These are phyloP conservation scores for Nakazawaea ambrosiae DNA, from an alignment of 805 yeast genomes.

Conservation along the genomic window DNA sequence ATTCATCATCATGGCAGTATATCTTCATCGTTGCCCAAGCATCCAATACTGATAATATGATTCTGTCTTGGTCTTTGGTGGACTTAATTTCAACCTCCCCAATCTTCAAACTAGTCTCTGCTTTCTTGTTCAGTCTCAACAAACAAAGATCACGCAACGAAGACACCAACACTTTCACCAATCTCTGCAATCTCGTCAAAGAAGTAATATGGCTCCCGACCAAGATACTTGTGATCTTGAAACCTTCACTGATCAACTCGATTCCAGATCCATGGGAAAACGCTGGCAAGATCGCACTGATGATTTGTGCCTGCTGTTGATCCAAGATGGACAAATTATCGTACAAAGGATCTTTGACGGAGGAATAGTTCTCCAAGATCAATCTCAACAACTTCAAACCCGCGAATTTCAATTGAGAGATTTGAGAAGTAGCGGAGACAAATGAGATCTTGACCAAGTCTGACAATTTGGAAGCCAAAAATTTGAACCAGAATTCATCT, in stretches of 20 bases:
- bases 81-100: slow-evolving; percentile 48
- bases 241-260: slow-evolving; percentile 66
- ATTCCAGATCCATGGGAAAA: slow-evolving; percentile 70
- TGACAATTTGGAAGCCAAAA: slow-evolving; percentile 38
- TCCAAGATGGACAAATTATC: slow-evolving; percentile 68
- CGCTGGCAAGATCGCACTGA: slow-evolving; percentile 84
- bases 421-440: slow-evolving; percentile 70
- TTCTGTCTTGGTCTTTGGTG: slow-evolving; percentile 38
- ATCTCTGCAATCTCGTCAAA: slow-evolving; percentile 40
- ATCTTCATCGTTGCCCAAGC: slow-evolving; percentile 66
- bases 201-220: slow-evolving; percentile 54
- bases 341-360: slow-evolving; percentile 62
- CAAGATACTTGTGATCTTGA: slow-evolving; percentile 71
- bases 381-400: slow-evolving; percentile 66
- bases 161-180: slow-evolving; percentile 56
- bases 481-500: slow-evolving; percentile 31
- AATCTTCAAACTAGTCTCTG: slow-evolving; percentile 36
- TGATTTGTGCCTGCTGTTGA: slow-evolving; percentile 92
- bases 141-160: slow-evolving; percentile 54
- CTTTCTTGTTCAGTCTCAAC: slow-evolving; percentile 18
- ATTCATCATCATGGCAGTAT: slow-evolving; percentile 29
- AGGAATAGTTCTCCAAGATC: slow-evolving; percentile 53
- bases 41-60: slow-evolving; percentile 54
- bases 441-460: slow-evolving; percentile 76
- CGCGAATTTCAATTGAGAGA: slow-evolving; percentile 47